Percentiles rank a stretch among this genome's conserved stretches.
Evolutionary conservation across 495 filamentous ascomycete species (phyloP).

Genomic region (Alectoria sarmentosa): DNA sequence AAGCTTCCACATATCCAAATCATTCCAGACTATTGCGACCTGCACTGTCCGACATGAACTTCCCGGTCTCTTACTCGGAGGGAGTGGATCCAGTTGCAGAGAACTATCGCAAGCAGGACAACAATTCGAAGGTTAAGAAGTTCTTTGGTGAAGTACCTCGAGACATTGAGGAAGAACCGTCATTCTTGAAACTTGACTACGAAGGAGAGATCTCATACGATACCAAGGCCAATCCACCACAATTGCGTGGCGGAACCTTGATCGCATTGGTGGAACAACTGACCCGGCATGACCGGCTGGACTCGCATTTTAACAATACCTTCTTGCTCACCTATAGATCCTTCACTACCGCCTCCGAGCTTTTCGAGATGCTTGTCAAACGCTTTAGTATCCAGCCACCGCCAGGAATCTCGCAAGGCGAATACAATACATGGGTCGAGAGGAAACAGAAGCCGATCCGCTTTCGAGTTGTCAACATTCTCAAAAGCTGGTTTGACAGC

Average conservation of each 20-base stretch:
- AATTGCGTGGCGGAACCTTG: conserved; percentile 81
- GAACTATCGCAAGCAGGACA: conserved; percentile 53
- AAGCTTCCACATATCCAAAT: conserved; percentile 40
- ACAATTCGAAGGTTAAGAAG: conserved; percentile 74
- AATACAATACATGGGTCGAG: conserved; percentile 84
- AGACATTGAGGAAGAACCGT: conserved; percentile 66
- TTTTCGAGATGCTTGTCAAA: conserved; percentile 87
- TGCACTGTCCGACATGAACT: conserved; percentile 61
- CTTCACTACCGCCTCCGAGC: conserved; percentile 81
- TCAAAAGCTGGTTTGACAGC: conserved; percentile 96
- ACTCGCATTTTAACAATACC: conserved; percentile 93
- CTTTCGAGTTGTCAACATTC: conserved; percentile 91
- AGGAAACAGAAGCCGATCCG: conserved; percentile 92
- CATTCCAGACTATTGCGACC: conserved; percentile 38
- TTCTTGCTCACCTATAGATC: conserved; percentile 96
- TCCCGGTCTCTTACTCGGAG: conserved; percentile 61
- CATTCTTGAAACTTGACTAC: conserved; percentile 79
- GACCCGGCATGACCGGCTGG: conserved; percentile 90
- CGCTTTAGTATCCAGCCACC: conserved; percentile 91
- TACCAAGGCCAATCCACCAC: conserved; percentile 60
- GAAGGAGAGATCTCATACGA: conserved; percentile 90
- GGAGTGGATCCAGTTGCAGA: conserved; percentile 51
- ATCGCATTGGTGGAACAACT: conserved; percentile 90
- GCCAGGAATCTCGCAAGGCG: conserved; percentile 63
- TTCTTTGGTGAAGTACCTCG: conserved; percentile 83